phyloP scores from a whole-genome alignment of 2,329 filamentous ascomycete genomes.

The Calycina herbarum region DNA sequence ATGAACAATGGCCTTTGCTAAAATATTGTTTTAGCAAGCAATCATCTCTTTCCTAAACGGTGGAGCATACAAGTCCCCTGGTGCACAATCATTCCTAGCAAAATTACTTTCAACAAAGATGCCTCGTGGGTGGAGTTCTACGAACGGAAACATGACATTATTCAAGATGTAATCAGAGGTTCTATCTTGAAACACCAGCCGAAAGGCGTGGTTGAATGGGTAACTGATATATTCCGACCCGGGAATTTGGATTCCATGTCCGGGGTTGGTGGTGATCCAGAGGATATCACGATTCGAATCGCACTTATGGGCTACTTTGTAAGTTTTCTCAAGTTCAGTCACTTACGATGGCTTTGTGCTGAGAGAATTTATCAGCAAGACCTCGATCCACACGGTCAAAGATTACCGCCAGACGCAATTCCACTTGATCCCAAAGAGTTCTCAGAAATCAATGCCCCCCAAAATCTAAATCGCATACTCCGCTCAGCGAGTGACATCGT shows the following conservation, averaged over 20 bases:
- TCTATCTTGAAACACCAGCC: background rate
- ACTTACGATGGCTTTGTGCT: no score
- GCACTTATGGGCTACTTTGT: no score
- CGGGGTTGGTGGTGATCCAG: background rate
- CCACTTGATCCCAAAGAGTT: background rate
- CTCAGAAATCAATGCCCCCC: background rate
- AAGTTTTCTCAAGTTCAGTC: no score
- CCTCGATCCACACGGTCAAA: no score
- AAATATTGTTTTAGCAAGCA: no score
- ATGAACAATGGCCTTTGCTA: no score
- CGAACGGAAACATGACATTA: background rate
- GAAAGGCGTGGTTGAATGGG: background rate
- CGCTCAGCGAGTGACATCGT: background rate
- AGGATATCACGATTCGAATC: background rate
- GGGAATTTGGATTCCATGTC: background rate
- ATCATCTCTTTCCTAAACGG: background rate
- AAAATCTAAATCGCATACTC: background rate
- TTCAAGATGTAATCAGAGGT: background rate
- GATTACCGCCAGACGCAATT: no score
- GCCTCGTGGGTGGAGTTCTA: background rate
- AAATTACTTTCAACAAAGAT: background rate
- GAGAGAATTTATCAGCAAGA: no score
- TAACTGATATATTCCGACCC: background rate
- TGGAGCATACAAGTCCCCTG: background rate
- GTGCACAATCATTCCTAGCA: background rate